phyloP scores from a whole-genome alignment of 306 rosid species.

The Dryas octopetala region DNA sequence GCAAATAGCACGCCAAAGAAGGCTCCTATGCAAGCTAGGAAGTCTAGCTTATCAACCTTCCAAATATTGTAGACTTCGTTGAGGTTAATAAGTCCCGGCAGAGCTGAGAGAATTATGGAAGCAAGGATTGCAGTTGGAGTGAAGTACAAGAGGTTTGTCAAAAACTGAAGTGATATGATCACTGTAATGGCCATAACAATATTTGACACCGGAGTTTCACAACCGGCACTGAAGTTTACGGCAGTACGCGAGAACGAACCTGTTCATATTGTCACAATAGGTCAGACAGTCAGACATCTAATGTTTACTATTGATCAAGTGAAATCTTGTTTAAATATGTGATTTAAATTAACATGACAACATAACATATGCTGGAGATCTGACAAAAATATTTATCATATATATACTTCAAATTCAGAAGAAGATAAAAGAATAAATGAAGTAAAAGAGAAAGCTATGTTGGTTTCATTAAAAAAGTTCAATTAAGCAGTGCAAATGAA shows the following conservation, averaged over 20 bases:
- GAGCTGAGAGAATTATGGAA: conserved; percentile 75
- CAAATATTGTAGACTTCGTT: conserved; percentile 58
- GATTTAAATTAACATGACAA: no score
- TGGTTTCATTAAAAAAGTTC: no score
- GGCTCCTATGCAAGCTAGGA: conserved; percentile 64
- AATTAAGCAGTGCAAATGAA: no score
- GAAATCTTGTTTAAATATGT: no score
- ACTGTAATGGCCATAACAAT: conserved; percentile 75
- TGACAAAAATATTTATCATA: no score
- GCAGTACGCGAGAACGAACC: conserved; percentile 86
- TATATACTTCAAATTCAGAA: no score
- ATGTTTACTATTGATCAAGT: no score
- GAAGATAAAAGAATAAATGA: no score
- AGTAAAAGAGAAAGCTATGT: no score
- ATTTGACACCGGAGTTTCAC: conserved; percentile 67
- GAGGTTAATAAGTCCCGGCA: conserved; percentile 69
- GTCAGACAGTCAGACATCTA: no score
- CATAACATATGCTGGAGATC: no score
- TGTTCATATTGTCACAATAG: conserved; percentile 13
- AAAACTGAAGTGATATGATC: conserved; percentile 51
- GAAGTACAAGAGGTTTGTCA: conserved; percentile 68
- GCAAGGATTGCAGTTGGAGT: conserved; percentile 80
- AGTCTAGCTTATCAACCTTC: conserved; percentile 80
- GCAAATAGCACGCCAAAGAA: conserved; percentile 75
- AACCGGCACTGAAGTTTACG: conserved; percentile 74